These are phyloP conservation scores for Kurtzmaniella quercitrusa DNA, from an alignment of 1,139 yeast species.

Conservation along the genomic window DNA sequence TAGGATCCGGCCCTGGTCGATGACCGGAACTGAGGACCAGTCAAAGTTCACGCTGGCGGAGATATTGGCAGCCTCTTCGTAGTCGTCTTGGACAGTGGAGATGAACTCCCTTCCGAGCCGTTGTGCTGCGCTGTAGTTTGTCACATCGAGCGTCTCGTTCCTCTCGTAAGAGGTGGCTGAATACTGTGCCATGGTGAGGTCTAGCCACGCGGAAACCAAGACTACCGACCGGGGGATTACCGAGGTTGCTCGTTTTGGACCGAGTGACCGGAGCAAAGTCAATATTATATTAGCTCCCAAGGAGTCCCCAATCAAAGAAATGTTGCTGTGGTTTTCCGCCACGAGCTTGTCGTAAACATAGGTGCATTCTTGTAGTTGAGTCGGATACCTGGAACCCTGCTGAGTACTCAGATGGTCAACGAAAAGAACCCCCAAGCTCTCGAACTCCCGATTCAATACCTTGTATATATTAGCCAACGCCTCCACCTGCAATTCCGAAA, in stretches of 20 bases:
- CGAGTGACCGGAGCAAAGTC: conserved; percentile 9
- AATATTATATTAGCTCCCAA: conserved; percentile 22
- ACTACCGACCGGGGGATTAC: conserved; percentile 6
- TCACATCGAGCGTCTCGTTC: conserved; percentile 10
- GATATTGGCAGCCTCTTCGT: not conserved
- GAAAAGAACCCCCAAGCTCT: conserved; percentile 3
- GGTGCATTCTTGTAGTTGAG: conserved; percentile 4
- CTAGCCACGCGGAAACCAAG: conserved; percentile 9
- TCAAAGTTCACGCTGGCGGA: not conserved
- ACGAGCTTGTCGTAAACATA: conserved; percentile 4
- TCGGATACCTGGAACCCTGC: conserved; percentile 10
- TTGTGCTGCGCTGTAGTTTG: conserved; percentile 3
- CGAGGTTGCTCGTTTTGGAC: not conserved
- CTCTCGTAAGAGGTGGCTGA: conserved; percentile 4
- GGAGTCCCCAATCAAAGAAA: conserved; percentile 19
- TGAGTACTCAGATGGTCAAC: conserved; percentile 37
- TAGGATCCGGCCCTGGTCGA: conserved; percentile 21
- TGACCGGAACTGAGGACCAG: conserved; percentile 3
- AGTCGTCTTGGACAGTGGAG: not conserved
- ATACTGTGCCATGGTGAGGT: conserved; percentile 3
- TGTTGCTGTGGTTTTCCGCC: conserved; percentile 14
- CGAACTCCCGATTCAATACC: not conserved
- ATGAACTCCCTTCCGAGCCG: conserved; percentile 5
- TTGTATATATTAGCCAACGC: conserved; percentile 6
- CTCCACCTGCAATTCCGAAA: conserved; percentile 3